Percentiles rank a stretch among this genome's conserved stretches.
Evolutionary conservation across 2,329 filamentous ascomycete genomes (phyloP).

Genomic region (Fusarium sp.): DNA sequence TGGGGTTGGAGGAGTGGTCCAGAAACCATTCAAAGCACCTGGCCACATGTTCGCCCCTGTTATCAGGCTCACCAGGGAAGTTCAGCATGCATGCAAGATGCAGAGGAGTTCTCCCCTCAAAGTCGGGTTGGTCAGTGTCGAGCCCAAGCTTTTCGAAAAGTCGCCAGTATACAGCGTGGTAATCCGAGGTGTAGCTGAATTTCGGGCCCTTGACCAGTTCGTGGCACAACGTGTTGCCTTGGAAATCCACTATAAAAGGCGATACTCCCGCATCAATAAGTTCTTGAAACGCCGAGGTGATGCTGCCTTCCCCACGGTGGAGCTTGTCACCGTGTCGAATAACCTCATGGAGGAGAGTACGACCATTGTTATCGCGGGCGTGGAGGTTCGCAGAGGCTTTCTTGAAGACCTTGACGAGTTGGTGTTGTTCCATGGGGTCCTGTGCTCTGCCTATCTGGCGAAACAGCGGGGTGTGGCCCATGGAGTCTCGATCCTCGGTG

Average conservation of each 20-base stretch:
- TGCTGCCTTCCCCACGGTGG: not conserved
- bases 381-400: slow-evolving; percentile 7
- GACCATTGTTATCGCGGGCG: slow-evolving; percentile 11
- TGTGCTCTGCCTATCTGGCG: not conserved
- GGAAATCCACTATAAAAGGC: slow-evolving; percentile 16
- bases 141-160: slow-evolving; percentile 13
- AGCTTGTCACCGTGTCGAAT: not conserved
- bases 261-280: slow-evolving; percentile 21
- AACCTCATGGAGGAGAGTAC: slow-evolving; percentile 23
- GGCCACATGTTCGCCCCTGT: not conserved
- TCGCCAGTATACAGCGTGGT: not conserved
- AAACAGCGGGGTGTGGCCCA: slow-evolving; percentile 23
- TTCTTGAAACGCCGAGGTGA: slow-evolving; percentile 1
- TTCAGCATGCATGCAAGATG: slow-evolving; percentile 22
- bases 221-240: slow-evolving; percentile 33
- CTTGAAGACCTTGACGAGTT: not conserved
- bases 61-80: not conserved
- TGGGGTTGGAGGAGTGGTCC: not conserved
- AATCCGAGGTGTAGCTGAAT: not conserved
- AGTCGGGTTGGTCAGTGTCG: slow-evolving; percentile 15
- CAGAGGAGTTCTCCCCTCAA: slow-evolving; percentile 25
- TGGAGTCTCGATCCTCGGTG: slow-evolving; percentile 14
- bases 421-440: not conserved
- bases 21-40: slow-evolving; percentile 19
- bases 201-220: slow-evolving; percentile 10